Conservation (phyloP, 2,329 filamentous ascomycete genomes). For the Huntiella abstrusa region DNA sequence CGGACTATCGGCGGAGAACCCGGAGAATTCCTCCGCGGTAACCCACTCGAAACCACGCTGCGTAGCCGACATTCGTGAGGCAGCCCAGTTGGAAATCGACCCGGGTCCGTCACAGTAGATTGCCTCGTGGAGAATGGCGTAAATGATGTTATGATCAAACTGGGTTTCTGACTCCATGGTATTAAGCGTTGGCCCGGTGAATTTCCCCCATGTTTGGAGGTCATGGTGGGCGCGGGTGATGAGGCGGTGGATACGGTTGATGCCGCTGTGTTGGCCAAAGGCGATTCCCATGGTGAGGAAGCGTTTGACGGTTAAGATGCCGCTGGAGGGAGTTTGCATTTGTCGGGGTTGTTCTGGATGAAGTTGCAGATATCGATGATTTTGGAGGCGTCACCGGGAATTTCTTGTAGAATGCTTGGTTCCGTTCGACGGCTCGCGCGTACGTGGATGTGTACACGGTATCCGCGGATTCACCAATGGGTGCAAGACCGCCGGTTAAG, state of each 20-base stretch:
- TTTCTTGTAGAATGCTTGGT: slow-evolving; percentile 64
- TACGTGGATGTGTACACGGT: slow-evolving; percentile 54
- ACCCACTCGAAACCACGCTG: slow-evolving; percentile 34
- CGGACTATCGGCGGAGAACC: slow-evolving; percentile 23
- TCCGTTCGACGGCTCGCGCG: slow-evolving; percentile 49
- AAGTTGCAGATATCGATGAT: slow-evolving; percentile 49
- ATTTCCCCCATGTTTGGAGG: slow-evolving; percentile 53
- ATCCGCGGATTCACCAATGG: slow-evolving; percentile 51
- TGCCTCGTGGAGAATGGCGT: slow-evolving; percentile 71
- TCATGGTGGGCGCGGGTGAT: slow-evolving; percentile 55
- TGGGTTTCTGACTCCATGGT: slow-evolving; percentile 46
- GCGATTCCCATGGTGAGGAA: slow-evolving; percentile 61
- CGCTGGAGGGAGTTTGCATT: slow-evolving; percentile 41
- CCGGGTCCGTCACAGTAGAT: slow-evolving; percentile 59
- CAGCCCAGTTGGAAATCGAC: slow-evolving; percentile 54
- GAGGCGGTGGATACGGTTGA: slow-evolving; percentile 56
- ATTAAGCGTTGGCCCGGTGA: slow-evolving; percentile 53
- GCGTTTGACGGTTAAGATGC: slow-evolving; percentile 49
- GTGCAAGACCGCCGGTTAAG: slow-evolving; percentile 65
- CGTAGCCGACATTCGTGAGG: slow-evolving; percentile 39
- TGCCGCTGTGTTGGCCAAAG: slow-evolving; percentile 62
- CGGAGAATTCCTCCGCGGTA: slow-evolving; percentile 16
- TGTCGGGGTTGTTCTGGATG: slow-evolving; percentile 36
- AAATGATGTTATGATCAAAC: slow-evolving; percentile 65
- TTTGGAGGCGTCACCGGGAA: slow-evolving; percentile 55